These are phyloP conservation scores for Lachancea thermotolerans DNA, from an alignment of 805 yeast species.

Conservation along the genomic window DNA sequence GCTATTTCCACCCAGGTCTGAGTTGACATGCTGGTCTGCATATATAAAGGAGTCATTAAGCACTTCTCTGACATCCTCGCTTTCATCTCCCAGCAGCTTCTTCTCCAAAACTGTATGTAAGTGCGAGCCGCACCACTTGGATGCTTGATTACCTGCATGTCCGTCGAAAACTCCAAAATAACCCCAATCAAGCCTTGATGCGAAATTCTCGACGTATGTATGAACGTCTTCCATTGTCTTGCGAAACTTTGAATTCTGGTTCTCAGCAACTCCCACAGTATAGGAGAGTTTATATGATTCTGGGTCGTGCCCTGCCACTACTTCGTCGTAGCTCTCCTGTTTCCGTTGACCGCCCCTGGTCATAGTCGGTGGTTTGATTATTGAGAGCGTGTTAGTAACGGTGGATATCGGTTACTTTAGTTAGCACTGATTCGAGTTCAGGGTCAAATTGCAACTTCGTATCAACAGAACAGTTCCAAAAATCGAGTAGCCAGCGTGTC, in stretches of 20 bases:
- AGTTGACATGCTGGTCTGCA: conserved; percentile 64
- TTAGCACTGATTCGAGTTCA: too few species aligned
- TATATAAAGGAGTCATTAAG: conserved; percentile 63
- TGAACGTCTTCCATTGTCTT: conserved; percentile 96
- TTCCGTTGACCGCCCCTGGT: neutral
- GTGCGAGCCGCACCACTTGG: conserved; percentile 90
- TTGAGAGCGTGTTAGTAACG: neutral
- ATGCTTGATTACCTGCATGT: conserved; percentile 90
- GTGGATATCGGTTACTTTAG: too few species aligned
- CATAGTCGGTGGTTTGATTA: neutral
- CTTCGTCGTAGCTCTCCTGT: neutral
- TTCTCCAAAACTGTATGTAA: conserved; percentile 64
- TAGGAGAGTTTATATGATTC: conserved; percentile 49
- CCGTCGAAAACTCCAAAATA: conserved; percentile 96
- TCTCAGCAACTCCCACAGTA: conserved; percentile 87
- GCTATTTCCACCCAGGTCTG: conserved; percentile 60
- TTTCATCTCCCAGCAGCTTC: conserved; percentile 43
- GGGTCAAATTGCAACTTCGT: too few species aligned
- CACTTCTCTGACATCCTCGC: conserved; percentile 54
- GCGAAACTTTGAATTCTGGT: conserved; percentile 71
- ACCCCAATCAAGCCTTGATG: conserved; percentile 88
- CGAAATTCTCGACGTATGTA: conserved; percentile 85
- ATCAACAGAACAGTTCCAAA: too few species aligned
- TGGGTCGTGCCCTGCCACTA: neutral
- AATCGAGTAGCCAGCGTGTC: too few species aligned